phyloP scores from a whole-genome alignment of 257 asterid genomes.

The Petunia axillaris region DNA sequence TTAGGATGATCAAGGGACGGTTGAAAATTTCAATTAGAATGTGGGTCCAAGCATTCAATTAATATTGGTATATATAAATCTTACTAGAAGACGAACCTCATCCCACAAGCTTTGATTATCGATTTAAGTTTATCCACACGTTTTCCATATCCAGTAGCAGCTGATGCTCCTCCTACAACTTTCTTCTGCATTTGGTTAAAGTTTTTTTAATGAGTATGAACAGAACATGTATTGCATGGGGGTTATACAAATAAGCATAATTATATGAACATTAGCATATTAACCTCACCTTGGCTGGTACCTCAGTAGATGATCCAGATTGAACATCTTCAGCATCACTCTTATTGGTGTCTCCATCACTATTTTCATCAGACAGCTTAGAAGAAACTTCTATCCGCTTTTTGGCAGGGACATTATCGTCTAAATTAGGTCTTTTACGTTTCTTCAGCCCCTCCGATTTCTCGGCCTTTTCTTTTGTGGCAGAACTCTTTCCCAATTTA shows the following conservation, averaged over 20 bases:
- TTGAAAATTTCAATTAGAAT: conserved; percentile 7
- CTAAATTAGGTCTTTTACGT: conserved; percentile 56
- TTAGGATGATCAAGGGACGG: neutral
- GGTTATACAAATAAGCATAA: neutral
- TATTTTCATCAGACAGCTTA: conserved; percentile 53
- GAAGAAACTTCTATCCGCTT: conserved; percentile 54
- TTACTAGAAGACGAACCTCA: conserved; percentile 60
- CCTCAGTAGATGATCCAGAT: conserved; percentile 54
- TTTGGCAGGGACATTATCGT: conserved; percentile 46
- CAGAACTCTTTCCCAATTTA: conserved; percentile 51
- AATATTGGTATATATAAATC: neutral
- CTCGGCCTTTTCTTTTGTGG: conserved; percentile 44
- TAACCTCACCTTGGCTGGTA: conserved; percentile 52
- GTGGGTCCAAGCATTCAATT: neutral
- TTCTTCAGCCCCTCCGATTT: conserved; percentile 58
- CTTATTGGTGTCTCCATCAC: conserved; percentile 51
- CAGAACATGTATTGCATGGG: neutral
- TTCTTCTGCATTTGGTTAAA: conserved; percentile 58
- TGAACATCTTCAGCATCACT: conserved; percentile 64
- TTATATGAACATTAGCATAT: neutral
- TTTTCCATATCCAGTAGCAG: conserved; percentile 71
- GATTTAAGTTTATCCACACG: conserved; percentile 84
- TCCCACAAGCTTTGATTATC: conserved; percentile 91
- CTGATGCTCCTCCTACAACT: conserved; percentile 35
- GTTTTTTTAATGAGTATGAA: conserved; percentile 20